Base-by-base conservation (phyloP, 73 alveolate genomes). In the Stentor roeselii region DNA sequence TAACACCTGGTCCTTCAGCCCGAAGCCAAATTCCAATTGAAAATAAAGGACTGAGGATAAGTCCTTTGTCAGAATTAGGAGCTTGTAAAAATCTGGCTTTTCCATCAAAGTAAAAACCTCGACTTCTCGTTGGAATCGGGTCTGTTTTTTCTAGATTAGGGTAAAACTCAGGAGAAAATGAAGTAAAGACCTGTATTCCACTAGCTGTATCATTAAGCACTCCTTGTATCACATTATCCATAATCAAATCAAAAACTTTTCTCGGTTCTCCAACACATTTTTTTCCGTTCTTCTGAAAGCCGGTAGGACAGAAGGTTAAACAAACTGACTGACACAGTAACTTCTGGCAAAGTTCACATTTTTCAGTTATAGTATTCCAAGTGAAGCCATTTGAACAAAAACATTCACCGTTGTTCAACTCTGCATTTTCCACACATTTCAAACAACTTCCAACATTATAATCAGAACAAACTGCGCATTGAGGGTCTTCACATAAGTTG, bases 101-200 rank as follows among this genome's bases (percentile, higher is more conserved):
- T 0, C 80, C 80, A 21, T 21, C 34, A 67, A 67, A 67, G 41
- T 21, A 67, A 32, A 27, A 67, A 14, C 80, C 80, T 30, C 80
- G n/a, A 67, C 34, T 40, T 21, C 11, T 0, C 11, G 50, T 40
- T 1, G 80, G 42, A 67, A 27, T 27, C 11, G 80, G 80, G 37
- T 67, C 80, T 21, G n/a, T 40, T 21, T 15, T 27, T 15, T 67
- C 0, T 27, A 27, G 34, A 67, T 67, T 30, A 21, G 80, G 80
- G 34, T 67, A 67, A 32, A 30, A 67, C 1, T 21, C 80, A 67
- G 50, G 14, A 67, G 50, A 27, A 27, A 32, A 27, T 32, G 42
- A 36, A 1, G 80, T 2, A 30, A 34, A 15, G 15, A 67, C 80
- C 37, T 36, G 37, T 21, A 67, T 67, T 50, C 67, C 67, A 11